phyloP scores from a whole-genome alignment of 2,329 filamentous ascomycete species.

The Rachicladosporium sp. region DNA sequence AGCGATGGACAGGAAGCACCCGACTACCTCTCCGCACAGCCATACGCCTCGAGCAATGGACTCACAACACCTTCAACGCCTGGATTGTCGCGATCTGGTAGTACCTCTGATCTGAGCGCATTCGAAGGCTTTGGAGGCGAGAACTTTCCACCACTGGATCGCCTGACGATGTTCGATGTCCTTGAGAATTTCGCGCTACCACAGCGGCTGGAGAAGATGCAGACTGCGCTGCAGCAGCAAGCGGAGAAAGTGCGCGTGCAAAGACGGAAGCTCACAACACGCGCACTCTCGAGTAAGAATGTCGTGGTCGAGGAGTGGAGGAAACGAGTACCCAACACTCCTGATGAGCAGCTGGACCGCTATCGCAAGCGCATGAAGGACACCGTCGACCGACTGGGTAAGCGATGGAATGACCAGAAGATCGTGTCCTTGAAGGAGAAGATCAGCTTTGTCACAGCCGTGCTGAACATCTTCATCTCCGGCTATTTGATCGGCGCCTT shows the following conservation, averaged over 20 bases:
- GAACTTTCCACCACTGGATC: slow-evolving; percentile 73
- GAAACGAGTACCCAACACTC: slow-evolving; percentile 60
- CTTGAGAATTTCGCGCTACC: slow-evolving; percentile 85
- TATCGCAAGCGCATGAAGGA: slow-evolving; percentile 79
- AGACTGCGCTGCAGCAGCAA: slow-evolving; percentile 69
- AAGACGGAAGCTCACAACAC: slow-evolving; percentile 64
- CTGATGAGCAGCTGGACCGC: slow-evolving; percentile 84
- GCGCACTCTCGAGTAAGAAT: slow-evolving; percentile 67
- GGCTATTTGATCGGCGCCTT: slow-evolving; percentile 82
- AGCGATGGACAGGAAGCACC: slow-evolving; percentile 6
- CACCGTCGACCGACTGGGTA: slow-evolving; percentile 76
- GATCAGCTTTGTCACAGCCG: slow-evolving; percentile 87
- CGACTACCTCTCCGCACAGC: slow-evolving; percentile 25
- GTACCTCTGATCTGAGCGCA: slow-evolving; percentile 64
- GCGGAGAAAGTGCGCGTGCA: slow-evolving; percentile 76
- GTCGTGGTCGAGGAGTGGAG: slow-evolving; percentile 90
- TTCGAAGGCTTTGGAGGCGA: slow-evolving; percentile 78
- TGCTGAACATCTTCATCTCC: slow-evolving; percentile 94
- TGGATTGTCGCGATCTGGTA: slow-evolving; percentile 62
- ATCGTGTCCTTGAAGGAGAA: slow-evolving; percentile 85
- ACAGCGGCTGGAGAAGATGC: slow-evolving; percentile 81
- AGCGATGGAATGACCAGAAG: slow-evolving; percentile 79
- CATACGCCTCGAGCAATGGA: slow-evolving; percentile 22
- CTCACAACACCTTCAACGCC: slow-evolving; percentile 27
- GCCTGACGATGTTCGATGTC: slow-evolving; percentile 81